Conservation (phyloP, 1,139 yeast genomes). For the Taphrina confusa region DNA sequence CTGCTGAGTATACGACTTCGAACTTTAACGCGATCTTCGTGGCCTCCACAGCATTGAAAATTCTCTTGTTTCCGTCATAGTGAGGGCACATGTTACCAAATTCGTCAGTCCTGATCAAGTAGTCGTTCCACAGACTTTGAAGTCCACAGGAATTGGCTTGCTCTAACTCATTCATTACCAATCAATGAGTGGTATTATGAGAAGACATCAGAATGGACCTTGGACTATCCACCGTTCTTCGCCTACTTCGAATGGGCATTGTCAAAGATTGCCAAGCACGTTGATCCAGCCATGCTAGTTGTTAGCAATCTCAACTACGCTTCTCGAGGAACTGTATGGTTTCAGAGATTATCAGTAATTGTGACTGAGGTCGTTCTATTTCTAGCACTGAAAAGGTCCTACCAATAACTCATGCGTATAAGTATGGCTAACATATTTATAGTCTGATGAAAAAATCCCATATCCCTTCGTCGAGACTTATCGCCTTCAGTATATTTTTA, state of each 20-base stretch:
- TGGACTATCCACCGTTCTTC: conserved; percentile 96
- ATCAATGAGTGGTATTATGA: conserved; percentile 79
- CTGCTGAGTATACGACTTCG: not conserved
- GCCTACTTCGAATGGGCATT: conserved; percentile 89
- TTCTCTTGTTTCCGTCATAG: conserved; percentile 51
- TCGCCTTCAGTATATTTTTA: conserved; percentile 73
- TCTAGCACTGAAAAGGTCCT: conserved; percentile 67
- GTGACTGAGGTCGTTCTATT: conserved; percentile 72
- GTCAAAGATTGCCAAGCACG: conserved; percentile 67
- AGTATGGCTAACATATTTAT: not conserved
- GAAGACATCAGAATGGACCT: conserved; percentile 83
- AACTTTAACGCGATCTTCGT: not conserved
- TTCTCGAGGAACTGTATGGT: conserved; percentile 66
- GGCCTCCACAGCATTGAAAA: conserved; percentile 24
- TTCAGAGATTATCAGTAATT: conserved; percentile 80
- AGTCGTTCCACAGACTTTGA: conserved; percentile 88
- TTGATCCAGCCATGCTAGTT: conserved; percentile 47
- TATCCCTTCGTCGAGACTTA: conserved; percentile 1
- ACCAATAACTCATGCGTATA: conserved; percentile 34
- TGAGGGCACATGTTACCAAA: conserved; percentile 25
- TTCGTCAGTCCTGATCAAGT: not conserved
- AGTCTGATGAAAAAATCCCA: conserved; percentile 9
- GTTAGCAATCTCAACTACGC: conserved; percentile 83
- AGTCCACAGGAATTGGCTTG: conserved; percentile 96
- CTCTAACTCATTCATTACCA: conserved; percentile 81